A percentile compares a stretch with the other conserved stretches of the same genome.
Evolutionary conservation across 1,284 basidiomycete genomes (phyloP).

Genomic region (Ustilago shanxiensis): DNA sequence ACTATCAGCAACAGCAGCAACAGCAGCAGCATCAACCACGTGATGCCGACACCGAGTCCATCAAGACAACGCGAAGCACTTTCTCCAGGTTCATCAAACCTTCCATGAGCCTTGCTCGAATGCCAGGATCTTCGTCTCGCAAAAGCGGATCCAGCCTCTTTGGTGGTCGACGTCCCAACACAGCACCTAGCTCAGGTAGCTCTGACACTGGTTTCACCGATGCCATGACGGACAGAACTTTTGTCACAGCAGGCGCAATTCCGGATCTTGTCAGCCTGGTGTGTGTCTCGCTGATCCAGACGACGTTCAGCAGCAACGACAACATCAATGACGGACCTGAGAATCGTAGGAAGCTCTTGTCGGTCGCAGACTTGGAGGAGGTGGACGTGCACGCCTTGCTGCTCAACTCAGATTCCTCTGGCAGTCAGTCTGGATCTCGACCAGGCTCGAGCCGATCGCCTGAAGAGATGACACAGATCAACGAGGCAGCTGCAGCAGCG

Average conservation of each 20-base stretch:
- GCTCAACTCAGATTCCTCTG: slow-evolving; percentile 41
- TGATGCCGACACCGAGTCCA: slow-evolving; percentile 44
- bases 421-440: slow-evolving; percentile 37
- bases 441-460: slow-evolving; percentile 42
- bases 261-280: slow-evolving; percentile 58
- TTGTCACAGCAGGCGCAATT: slow-evolving; percentile 26
- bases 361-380: slow-evolving; percentile 63
- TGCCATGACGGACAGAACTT: slow-evolving; percentile 45
- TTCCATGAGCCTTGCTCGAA: slow-evolving; percentile 34
- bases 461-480: slow-evolving; percentile 45
- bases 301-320: slow-evolving; percentile 58
- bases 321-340: slow-evolving; percentile 60
- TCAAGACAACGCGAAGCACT: slow-evolving; percentile 51
- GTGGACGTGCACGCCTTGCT: slow-evolving; percentile 55
- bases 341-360: slow-evolving; percentile 54
- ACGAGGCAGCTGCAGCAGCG: slow-evolving; percentile 39
- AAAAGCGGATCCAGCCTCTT: slow-evolving; percentile 50
- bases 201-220: slow-evolving; percentile 43
- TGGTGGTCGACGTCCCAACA: slow-evolving; percentile 49
- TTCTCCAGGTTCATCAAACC: slow-evolving; percentile 48
- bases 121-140: slow-evolving; percentile 24
- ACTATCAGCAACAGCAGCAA: slow-evolving; percentile 13
- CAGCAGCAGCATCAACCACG: slow-evolving; percentile 14
- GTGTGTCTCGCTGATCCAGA: slow-evolving; percentile 61
- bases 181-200: slow-evolving; percentile 54